Conservation (phyloP, 31 red algal genomes). For the Odonthalia washingtoniensis region DNA sequence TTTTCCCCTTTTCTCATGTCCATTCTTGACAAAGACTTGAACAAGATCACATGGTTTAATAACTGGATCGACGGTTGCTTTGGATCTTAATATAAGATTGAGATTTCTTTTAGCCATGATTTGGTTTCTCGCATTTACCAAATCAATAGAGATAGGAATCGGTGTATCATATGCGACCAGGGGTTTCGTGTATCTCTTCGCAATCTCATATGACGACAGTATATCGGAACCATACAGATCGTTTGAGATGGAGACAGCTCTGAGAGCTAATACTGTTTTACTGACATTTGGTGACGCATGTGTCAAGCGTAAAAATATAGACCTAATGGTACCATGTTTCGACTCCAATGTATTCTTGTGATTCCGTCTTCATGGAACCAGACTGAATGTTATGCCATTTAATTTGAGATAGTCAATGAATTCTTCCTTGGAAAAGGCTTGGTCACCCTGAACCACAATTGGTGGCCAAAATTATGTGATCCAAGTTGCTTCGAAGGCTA, state of each 20-base stretch:
- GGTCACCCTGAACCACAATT: background rate
- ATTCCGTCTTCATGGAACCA: background rate
- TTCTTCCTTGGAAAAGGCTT: background rate
- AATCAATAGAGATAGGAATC: no score
- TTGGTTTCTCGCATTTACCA: background rate
- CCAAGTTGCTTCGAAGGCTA: background rate
- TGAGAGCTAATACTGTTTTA: no score
- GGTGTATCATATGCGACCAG: background rate
- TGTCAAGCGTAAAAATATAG: no score
- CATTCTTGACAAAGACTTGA: background rate
- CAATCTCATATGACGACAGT: background rate
- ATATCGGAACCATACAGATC: conserved; percentile 6
- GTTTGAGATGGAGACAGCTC: background rate
- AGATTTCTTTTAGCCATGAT: background rate
- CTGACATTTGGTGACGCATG: no score
- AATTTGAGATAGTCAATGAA: background rate
- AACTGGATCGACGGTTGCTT: background rate
- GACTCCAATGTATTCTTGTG: background rate
- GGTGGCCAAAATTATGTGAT: background rate
- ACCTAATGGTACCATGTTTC: no score
- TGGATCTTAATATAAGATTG: background rate
- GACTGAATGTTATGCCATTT: background rate
- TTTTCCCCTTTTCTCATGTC: background rate
- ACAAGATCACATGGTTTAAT: background rate
- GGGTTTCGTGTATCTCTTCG: background rate